Evolutionary conservation across 768 basidiomycete species (phyloP), one percentile per base, ranked within the genome.

Genomic region (Galerina marginata): DNA sequence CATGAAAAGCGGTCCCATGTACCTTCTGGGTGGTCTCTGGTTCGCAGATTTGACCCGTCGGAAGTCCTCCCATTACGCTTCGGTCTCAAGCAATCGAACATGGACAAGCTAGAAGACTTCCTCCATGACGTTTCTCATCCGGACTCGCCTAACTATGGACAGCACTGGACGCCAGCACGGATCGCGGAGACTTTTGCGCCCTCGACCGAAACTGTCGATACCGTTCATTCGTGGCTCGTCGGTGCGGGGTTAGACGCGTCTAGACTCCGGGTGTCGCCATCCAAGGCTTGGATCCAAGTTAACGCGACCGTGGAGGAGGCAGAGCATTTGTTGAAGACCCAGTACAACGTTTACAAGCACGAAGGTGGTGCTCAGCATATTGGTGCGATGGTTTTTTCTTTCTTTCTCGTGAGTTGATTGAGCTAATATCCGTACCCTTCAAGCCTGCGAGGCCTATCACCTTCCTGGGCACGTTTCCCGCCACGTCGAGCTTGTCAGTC

Each of bases 111-210:
- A 54, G 79, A 81, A 56, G 72, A 71, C 6, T 69, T 75, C 36
- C 74, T 85, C 9, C 67, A 74, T 56, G 77, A 78, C 39, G 76
- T 84, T 48, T 77, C 83, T 2, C 75, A 83, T 55, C 83, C 83
- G 1, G 74, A 77, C 7, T 83, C 82, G 0, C 67, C 72, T 6
- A 74, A 74, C 64, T 85, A 82, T 62, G 81, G 83, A 15, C 71
- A 76, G 43, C 83, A 83, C 65, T 82, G 81, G 81, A 70, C 75
- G 3, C 67, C 81, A 2, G 71, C 63, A 2, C 65, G 79, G 54
- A 75, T 85, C 44, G 76, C 74, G 5, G 65, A 73, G 20, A 73
- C 71, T 42, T 85, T 85, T 68, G 71, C 76, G 0, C 80, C 83
- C 6, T 72, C 69, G 15, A 54, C 64, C 25, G 77, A 79, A 33